Base-by-base conservation (phyloP, 192 early-diverging fungal species). In the Coemansia sp. region DNA sequence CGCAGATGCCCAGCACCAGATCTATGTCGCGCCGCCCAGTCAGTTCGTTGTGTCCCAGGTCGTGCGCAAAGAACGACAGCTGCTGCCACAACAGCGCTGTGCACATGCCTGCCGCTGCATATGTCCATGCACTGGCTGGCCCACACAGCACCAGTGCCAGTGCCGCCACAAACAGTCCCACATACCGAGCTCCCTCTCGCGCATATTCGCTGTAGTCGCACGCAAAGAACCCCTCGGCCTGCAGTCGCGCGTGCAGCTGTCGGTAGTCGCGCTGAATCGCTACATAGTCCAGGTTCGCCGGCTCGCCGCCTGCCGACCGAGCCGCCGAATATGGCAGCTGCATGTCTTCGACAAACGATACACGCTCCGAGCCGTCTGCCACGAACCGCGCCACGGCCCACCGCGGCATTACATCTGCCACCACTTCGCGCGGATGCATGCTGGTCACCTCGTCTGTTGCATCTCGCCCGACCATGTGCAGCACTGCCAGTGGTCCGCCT, bases 41-140 rank as follows among this genome's bases (percentile, higher is more conserved):
- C 63, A 98, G 91, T 15, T 87, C 91, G 61, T 88, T 93, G 86
- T 98, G 96, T n/a, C 94, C 96, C n/a, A 93, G 87, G 70, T 98
- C 96, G 72, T 98, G 96, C 4, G 92, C 96, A 47, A 89, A 85
- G 71, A 98, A 96, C 17, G 94, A 89, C 38, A 93, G 67, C 83
- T 98, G 96, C 65, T 95, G 93, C 93, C 93, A 93, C 72, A 93
- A 86, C 24, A 83, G 60, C 21, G 85, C 92, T 15, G 89, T 83
- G 39, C 73, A 85, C 24, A 91, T 48, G 6, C 86, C 86, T 15
- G 79, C 73, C n/a, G 56, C 21, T 38, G 77, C 39, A 47, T 73
- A 76, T n/a, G 65, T 70, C 79, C 79, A 76, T 15, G 57, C 67
- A 14, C 55, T 61, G 22, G 29, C 27, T 11, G 65, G 59, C 27